These are phyloP conservation scores for Chloris gayana DNA, from an alignment of 176 grass and related monocot genomes.

Conservation along the genomic window DNA sequence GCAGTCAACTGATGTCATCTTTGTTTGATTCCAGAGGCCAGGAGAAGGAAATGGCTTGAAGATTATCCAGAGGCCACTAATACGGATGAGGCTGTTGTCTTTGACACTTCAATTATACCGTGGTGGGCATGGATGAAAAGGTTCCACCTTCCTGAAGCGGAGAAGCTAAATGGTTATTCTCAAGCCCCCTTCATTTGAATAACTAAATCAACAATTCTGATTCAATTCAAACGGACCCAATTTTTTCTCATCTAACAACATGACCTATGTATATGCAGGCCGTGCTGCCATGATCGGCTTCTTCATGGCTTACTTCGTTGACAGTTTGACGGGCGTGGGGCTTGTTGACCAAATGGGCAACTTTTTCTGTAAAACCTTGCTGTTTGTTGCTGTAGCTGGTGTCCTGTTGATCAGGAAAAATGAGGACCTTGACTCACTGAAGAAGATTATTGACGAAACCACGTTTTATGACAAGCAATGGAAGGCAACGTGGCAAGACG, in stretches of 20 bases:
- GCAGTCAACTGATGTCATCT: constrained; percentile 28
- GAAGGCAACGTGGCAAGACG: constrained; percentile 94
- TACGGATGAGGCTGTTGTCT: constrained; percentile 54
- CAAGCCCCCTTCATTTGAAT: neutral
- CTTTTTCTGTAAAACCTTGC: constrained; percentile 95
- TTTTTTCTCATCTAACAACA: constrained; percentile 6
- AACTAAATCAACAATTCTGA: neutral
- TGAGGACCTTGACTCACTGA: constrained; percentile 74
- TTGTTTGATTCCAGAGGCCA: constrained; percentile 75
- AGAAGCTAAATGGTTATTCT: constrained; percentile 82
- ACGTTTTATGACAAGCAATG: constrained; percentile 98
- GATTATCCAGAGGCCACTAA: constrained; percentile 77
- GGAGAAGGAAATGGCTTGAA: constrained; percentile 93
- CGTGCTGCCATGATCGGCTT: constrained; percentile 99
- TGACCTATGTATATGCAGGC: constrained; percentile 42
- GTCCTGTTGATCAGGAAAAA: constrained; percentile 84
- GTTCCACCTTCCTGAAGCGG: constrained; percentile 94
- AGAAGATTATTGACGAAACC: constrained; percentile 78
- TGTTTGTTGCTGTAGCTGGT: constrained; percentile 77
- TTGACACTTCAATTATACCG: constrained; percentile 82
- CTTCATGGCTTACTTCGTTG: constrained; percentile 99
- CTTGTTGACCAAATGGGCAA: constrained; percentile 89
- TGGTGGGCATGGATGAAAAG: constrained; percentile 95
- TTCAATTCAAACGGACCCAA: neutral
- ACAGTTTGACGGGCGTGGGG: constrained; percentile 83